Conservation (phyloP, 805 yeast species). For the Pichia californica region DNA sequence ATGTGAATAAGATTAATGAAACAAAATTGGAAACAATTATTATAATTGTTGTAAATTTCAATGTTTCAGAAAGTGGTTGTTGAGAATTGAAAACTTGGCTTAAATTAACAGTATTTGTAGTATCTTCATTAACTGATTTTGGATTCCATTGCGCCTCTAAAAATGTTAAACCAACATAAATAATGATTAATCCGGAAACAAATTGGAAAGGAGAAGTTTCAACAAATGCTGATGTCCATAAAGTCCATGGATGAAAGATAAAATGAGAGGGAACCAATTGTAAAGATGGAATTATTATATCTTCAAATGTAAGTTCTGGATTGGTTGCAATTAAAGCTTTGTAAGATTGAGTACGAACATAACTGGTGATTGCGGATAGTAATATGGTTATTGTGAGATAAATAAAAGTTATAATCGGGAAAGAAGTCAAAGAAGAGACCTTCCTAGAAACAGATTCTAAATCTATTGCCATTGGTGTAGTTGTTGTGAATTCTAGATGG, state of each 20-base stretch:
- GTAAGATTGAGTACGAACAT: constrained; percentile 35
- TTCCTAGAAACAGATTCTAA: background rate
- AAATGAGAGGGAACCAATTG: constrained; percentile 60
- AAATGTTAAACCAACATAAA: constrained; percentile 38
- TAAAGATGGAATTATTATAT: constrained; percentile 42
- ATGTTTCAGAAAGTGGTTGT: constrained; percentile 34
- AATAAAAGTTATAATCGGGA: constrained; percentile 30
- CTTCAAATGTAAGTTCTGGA: constrained; percentile 29
- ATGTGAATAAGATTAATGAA: constrained; percentile 32
- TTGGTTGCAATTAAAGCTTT: constrained; percentile 16
- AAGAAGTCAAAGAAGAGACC: background rate
- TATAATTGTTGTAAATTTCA: constrained; percentile 44
- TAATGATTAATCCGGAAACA: constrained; percentile 31
- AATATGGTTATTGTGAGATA: constrained; percentile 34
- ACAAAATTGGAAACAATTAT: constrained; percentile 51
- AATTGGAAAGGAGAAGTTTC: constrained; percentile 47
- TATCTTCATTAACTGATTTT: constrained; percentile 4
- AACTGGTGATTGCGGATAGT: constrained; percentile 36
- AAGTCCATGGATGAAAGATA: constrained; percentile 56
- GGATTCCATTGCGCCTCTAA: constrained; percentile 45
- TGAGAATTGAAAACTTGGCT: constrained; percentile 11
- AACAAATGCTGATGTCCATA: constrained; percentile 56
- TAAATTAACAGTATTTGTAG: background rate
- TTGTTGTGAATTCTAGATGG: too few species aligned
- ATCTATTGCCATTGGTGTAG: background rate